These are phyloP conservation scores for Chaetoceros muelleri DNA, from an alignment of 108 stramenopile species.

Conservation along the genomic window DNA sequence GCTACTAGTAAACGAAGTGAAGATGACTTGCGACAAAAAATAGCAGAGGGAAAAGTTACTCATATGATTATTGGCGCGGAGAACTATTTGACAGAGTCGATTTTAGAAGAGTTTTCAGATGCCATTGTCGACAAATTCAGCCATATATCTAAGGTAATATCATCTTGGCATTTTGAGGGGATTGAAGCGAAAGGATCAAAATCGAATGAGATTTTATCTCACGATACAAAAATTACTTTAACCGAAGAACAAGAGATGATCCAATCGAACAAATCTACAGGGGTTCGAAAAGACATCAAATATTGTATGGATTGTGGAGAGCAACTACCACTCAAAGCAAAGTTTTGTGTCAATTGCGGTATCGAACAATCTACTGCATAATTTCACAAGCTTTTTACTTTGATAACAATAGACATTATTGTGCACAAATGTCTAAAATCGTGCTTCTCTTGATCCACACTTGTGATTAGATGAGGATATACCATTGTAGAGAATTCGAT, in stretches of 20 bases:
- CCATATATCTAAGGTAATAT: conserved; percentile 18
- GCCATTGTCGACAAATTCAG: conserved; percentile 27
- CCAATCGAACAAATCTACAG: neutral
- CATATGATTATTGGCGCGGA: conserved; percentile 35
- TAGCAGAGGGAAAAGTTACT: conserved; percentile 9
- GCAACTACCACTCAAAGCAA: conserved; percentile 2
- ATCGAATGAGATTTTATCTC: neutral
- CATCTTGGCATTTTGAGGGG: conserved; percentile 26
- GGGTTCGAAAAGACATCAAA: neutral
- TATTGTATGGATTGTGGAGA: conserved; percentile 17
- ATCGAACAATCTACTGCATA: neutral
- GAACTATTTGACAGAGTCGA: conserved; percentile 30
- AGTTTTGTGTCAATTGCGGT: conserved; percentile 15
- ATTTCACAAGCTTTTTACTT: neutral
- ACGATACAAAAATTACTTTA: neutral
- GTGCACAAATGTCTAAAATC: no score
- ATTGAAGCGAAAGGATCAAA: neutral
- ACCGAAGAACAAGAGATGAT: conserved; percentile 5
- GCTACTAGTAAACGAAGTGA: neutral
- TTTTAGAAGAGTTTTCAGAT: conserved; percentile 36
- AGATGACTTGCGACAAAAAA: conserved; percentile 16
- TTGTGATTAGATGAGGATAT: no score
- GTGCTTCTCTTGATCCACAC: no score
- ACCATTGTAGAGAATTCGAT: no score
- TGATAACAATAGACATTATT: neutral